A percentile compares a stretch with the other conserved stretches of the same genome.
These are phyloP conservation scores for Hygrocybe coccinea DNA, from an alignment of 768 basidiomycete species.

Conservation along the genomic window DNA sequence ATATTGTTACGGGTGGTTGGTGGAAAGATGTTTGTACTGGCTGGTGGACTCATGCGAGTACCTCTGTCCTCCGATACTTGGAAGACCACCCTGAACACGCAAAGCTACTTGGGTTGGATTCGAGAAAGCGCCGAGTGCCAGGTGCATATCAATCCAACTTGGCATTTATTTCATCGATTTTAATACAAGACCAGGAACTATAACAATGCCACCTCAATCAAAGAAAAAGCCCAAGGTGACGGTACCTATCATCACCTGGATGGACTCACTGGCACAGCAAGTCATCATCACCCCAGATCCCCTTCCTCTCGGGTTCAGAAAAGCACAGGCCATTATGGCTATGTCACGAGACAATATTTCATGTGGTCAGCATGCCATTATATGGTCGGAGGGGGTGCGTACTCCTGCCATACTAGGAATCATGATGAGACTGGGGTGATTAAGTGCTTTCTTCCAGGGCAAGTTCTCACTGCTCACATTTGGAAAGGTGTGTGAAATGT, in stretches of 20 bases:
- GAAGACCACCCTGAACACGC: conserved; percentile 1
- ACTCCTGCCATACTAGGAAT: too few species aligned
- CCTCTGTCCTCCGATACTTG: background rate
- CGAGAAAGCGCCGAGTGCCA: background rate
- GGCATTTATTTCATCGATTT: background rate
- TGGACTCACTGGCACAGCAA: background rate
- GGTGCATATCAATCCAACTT: background rate
- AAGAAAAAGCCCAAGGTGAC: too few species aligned
- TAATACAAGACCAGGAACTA: background rate
- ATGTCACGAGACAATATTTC: background rate
- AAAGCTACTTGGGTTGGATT: background rate
- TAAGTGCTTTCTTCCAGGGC: background rate
- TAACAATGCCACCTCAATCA: background rate
- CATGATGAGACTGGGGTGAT: background rate
- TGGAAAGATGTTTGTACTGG: conserved; percentile 13
- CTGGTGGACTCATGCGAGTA: background rate
- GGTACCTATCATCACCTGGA: background rate
- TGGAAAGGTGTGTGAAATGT: conserved; percentile 6
- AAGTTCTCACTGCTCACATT: conserved; percentile 5
- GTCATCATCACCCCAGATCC: background rate
- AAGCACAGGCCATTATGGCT: background rate
- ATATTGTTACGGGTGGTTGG: conserved; percentile 30
- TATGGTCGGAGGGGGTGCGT: background rate
- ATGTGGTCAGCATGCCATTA: background rate
- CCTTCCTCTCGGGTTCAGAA: background rate